Evolutionary conservation across 257 asterid genomes (phyloP), one percentile per base, ranked within the genome.

Genomic region (Nicotiana knightiana): DNA sequence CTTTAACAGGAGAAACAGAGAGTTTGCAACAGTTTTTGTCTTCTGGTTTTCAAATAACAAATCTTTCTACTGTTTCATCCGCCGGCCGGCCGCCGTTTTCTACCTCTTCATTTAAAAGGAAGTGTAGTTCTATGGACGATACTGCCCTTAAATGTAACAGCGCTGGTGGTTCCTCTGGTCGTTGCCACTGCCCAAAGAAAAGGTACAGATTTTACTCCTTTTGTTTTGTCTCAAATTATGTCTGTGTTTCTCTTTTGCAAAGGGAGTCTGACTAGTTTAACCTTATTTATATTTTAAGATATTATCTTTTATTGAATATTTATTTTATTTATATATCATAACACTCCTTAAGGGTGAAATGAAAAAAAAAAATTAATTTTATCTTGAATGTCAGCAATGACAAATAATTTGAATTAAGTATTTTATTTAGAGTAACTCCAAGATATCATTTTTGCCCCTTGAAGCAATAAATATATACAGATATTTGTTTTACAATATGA

Each of bases 11-110:
- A 18, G 98, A 94, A 8, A 83, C 91, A 2, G 94, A 94, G 39
- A 90, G 92, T 70, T 53, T 91, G 3, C 95, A 91, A 81, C 93
- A 89, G 4, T 92, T 96, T 66, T 81, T 89, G 88, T 89, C 97
- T 6, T 91, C 98, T 30, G 96, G 97, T 5, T 94, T 94, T 84
- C 98, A 92, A 84, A 92, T 92, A 83, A 93, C 98, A 3, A 91
- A 92, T 82, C 83, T 91, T 32, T 95, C 98, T 0, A 92, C 88
- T 46, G 92, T 88, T 0, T 92, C 98, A 13, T 91, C 97, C 1
- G 96, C 80, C 79, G 93, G 94, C 2, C 81, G 92, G 37, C 93
- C 95, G 3, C 92, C 91, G 63, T 83, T 88, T 3, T 87, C 97
- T 11, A 85, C 92, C 37, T 86, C 97, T 21, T 88, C 93, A 64